Conservation (phyloP, 208 protist species). For the Crithidia sp. region DNA sequence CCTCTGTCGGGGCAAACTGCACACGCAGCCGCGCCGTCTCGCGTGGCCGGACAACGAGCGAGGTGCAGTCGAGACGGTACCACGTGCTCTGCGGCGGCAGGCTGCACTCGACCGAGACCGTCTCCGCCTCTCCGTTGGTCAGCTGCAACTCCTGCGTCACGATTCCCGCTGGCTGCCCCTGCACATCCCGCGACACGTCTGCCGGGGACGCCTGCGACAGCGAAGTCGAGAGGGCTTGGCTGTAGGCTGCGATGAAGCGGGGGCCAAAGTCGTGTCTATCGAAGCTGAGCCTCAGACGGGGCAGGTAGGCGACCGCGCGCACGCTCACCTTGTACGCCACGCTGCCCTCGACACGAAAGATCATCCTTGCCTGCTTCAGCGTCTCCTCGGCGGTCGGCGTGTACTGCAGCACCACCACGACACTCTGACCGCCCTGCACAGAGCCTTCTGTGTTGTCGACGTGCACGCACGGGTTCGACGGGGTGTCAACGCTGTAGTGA, state of each 20-base stretch:
- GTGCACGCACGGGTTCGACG: conserved; percentile 49
- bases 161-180: background rate
- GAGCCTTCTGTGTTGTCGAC: conserved; percentile 69
- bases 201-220: conserved; percentile 1
- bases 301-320: conserved; percentile 77
- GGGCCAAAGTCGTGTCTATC: conserved; percentile 92
- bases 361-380: conserved; percentile 71
- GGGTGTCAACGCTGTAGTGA: conserved; percentile 76
- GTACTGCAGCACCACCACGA: conserved; percentile 82
- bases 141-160: conserved; percentile 69
- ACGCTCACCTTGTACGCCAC: conserved; percentile 85
- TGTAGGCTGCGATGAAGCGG: conserved; percentile 84
- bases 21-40: conserved; percentile 76
- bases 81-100: conserved; percentile 78
- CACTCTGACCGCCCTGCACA: conserved; percentile 67
- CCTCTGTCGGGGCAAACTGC: conserved; percentile 88
- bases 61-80: conserved; percentile 86
- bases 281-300: conserved; percentile 90
- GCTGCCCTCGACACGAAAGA: conserved; percentile 81
- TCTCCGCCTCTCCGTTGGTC: conserved; percentile 91
- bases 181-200: background rate
- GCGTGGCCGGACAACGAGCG: conserved; percentile 86
- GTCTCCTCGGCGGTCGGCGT: conserved; percentile 71
- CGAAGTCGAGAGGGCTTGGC: conserved; percentile 18
- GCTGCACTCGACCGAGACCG: conserved; percentile 84